Conservation (phyloP, 2,329 filamentous ascomycete genomes). For the Lachnellula arida region DNA sequence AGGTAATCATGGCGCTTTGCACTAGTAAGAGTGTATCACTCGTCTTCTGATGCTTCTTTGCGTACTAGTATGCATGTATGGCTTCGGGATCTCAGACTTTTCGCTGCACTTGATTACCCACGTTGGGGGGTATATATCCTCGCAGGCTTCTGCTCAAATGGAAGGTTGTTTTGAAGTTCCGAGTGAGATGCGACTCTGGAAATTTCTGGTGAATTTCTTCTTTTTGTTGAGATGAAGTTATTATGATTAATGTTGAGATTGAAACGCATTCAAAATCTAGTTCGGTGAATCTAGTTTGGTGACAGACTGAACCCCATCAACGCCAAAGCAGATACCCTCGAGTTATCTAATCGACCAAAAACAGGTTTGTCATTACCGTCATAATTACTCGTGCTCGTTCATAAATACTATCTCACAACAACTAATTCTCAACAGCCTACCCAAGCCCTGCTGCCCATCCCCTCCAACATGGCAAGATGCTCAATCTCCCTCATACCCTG, state of each 20-base stretch:
- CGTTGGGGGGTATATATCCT: background rate
- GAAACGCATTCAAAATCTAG: background rate
- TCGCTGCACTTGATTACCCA: too few species aligned
- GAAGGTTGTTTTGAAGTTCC: too few species aligned
- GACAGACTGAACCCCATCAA: background rate
- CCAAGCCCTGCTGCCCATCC: slow-evolving; percentile 5
- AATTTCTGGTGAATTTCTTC: too few species aligned
- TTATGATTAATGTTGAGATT: background rate
- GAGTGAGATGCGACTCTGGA: too few species aligned
- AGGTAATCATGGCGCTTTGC: background rate
- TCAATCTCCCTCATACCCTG: background rate
- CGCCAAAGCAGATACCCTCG: background rate
- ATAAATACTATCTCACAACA: background rate
- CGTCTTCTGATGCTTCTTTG: background rate
- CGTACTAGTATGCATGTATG: background rate
- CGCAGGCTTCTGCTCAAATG: too few species aligned
- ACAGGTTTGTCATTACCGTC: too few species aligned
- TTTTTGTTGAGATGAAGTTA: too few species aligned
- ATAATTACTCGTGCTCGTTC: background rate
- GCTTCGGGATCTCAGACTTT: too few species aligned
- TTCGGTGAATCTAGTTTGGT: background rate
- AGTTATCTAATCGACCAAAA: background rate
- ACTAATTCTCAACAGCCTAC: background rate
- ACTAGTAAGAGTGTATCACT: background rate
- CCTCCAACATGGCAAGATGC: background rate